Evolutionary conservation across 768 basidiomycete species (phyloP).

Genomic region (Termitomyces sp.): DNA sequence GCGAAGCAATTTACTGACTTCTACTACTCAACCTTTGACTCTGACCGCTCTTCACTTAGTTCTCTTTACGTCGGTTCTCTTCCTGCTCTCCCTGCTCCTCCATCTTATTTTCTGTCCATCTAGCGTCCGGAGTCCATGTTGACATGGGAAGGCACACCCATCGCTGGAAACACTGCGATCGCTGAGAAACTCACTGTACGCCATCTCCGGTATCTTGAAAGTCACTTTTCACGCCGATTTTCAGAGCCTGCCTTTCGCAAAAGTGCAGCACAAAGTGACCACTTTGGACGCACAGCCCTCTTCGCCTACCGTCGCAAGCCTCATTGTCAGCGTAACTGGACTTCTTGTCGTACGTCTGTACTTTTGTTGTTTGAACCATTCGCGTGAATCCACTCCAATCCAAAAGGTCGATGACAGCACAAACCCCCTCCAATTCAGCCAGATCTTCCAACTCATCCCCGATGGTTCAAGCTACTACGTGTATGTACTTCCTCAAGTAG

Average conservation of each 20-base stretch:
- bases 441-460: constrained; percentile 87
- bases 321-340: constrained; percentile 88
- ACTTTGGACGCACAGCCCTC: constrained; percentile 91
- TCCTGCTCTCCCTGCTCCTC: constrained; percentile 10
- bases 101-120: constrained; percentile 16
- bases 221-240: background rate
- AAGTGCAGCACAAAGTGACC: constrained; percentile 73
- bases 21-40: constrained; percentile 81
- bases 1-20: constrained; percentile 76
- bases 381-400: constrained; percentile 6
- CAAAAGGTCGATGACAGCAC: constrained; percentile 71
- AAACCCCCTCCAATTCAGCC: constrained; percentile 86
- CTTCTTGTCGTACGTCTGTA: constrained; percentile 53
- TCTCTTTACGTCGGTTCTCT: constrained; percentile 70
- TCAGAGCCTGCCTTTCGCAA: constrained; percentile 74
- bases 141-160: constrained; percentile 63
- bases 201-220: background rate
- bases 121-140: constrained; percentile 84
- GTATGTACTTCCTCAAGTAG: constrained; percentile 38
- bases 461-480: constrained; percentile 78
- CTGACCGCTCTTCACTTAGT: constrained; percentile 46
- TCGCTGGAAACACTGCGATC: constrained; percentile 52
- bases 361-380: background rate
- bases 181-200: constrained; percentile 68
- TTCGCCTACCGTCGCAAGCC: constrained; percentile 42